Evolutionary conservation across 441 rosid species (phyloP), one percentile per base, ranked within the genome.

Genomic region (Erodium texanum): DNA sequence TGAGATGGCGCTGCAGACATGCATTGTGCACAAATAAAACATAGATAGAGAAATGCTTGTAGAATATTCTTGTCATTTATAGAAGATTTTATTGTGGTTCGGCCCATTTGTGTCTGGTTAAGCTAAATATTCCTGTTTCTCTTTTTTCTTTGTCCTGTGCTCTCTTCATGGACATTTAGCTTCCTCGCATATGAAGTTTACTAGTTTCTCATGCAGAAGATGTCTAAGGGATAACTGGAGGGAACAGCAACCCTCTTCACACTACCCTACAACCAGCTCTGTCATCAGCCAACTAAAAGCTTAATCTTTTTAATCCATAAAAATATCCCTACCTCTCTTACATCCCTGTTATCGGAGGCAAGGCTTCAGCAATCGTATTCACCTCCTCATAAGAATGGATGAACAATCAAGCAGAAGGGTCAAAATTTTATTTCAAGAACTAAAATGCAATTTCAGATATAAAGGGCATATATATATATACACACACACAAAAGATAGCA

Each of bases 21-120:
- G 3, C 38, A 27, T 48, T 48, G 56, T 56, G 12, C 62, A 56
- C 63, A 59, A n/a, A 59, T 59, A 59, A 59, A 59, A 59, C 63
- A 59, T 23, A 22, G 29, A 22, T 6, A 56, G 24, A 23, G 15
- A 59, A 59, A 58, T 6, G 5, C 1, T 58, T 22, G 15, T 20
- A 22, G 15, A 1, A 3, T 59, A 59, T 59, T 59, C 15, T 59
- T 59, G 27, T 59, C 64, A 59, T 59, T 59, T 59, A 22, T 10
- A 32, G 24, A 59, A 59, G 12, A 11, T 22, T 10, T 59, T 3
- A 59, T 10, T 22, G 62, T 20, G 24, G 24, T 58, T 19, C 7
- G 10, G 62, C 62, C 24, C 62, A 58, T 58, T 58, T 19, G 23
- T 56, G 24, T 58, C 62, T 19, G 12, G 62, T 20, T 58, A 58